Evolutionary conservation across 352 stramenopile species (phyloP), one percentile per base, ranked within the genome.

Genomic region (Achlya hypogyna): DNA sequence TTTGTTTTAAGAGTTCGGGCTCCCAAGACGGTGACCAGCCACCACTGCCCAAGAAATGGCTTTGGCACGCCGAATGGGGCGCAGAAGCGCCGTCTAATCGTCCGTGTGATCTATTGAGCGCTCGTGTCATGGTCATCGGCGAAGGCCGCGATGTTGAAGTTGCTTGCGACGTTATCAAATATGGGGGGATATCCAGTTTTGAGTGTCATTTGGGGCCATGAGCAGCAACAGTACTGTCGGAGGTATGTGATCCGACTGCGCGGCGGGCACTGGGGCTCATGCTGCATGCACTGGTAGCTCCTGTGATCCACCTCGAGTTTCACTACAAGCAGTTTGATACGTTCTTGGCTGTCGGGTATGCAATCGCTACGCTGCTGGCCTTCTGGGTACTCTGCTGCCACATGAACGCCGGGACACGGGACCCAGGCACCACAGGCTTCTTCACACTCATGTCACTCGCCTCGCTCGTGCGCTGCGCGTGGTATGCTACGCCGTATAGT

Each of bases 341-440:
- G 2, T 74, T 88, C 25, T 74, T 93, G 18, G 84, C 81, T 0
- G 70, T 93, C 12, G 78, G 78, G 6, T 93, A 93, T 76, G 84
- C 78, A 1, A 78, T 74, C 34, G 84, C 82, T 43, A 89, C 79
- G 68, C 87, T 93, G 63, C 88, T 93, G 59, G 80, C 82, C 28
- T 88, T 90, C 66, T 93, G 81, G 81, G 82, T 82, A 8, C 85
- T 93, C 45, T 74, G 72, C 14, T 87, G 86, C 73, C 84, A 93
- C 63, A 74, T 74, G 25, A 81, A 87, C 63, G 79, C 73, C 31
- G 73, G 79, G 9, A 72, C 73, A 31, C 72, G 78, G 10, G 81
- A 93, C 56, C 70, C 77, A 27, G 82, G 82, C 20, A 93, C 84
- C 28, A 77, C 90, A n/a, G 82, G 82, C 20, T 93, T 93, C 71